phyloP scores from a whole-genome alignment of 208 protist species.

The Tritrichomonas foetus region DNA sequence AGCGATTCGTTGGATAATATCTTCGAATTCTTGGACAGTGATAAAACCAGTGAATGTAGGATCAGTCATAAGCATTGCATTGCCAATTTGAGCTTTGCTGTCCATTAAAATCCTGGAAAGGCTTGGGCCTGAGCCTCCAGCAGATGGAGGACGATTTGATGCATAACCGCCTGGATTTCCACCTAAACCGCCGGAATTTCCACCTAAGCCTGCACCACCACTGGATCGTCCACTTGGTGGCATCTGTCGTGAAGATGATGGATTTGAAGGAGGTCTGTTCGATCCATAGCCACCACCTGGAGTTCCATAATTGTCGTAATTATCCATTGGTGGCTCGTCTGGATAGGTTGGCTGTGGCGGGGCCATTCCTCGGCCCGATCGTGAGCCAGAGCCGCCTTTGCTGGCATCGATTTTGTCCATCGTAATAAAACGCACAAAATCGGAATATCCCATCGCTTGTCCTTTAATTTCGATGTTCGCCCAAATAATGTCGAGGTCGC shows the following conservation, averaged over 20 bases:
- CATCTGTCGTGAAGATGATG: too few species aligned
- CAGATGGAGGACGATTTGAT: background rate
- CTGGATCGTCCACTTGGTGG: too few species aligned
- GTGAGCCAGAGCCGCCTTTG: background rate
- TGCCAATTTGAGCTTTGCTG: background rate
- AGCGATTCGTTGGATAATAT: background rate
- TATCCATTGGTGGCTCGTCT: too few species aligned
- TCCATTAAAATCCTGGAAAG: background rate
- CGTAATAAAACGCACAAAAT: constrained; percentile 8
- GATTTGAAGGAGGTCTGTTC: too few species aligned
- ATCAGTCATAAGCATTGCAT: background rate
- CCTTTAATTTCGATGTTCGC: background rate
- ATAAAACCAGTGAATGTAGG: background rate
- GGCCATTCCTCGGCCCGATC: too few species aligned
- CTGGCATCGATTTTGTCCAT: background rate
- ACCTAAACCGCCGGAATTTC: background rate
- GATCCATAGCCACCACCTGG: too few species aligned
- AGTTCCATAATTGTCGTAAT: too few species aligned
- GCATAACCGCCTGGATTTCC: background rate
- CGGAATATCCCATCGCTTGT: background rate
- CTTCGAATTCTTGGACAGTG: background rate
- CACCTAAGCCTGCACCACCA: too few species aligned
- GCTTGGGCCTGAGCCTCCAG: background rate
- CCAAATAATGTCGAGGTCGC: background rate
- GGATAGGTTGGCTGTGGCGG: too few species aligned